Conservation (phyloP, 2,329 filamentous ascomycete genomes). For the Epichloe coenophiala region DNA sequence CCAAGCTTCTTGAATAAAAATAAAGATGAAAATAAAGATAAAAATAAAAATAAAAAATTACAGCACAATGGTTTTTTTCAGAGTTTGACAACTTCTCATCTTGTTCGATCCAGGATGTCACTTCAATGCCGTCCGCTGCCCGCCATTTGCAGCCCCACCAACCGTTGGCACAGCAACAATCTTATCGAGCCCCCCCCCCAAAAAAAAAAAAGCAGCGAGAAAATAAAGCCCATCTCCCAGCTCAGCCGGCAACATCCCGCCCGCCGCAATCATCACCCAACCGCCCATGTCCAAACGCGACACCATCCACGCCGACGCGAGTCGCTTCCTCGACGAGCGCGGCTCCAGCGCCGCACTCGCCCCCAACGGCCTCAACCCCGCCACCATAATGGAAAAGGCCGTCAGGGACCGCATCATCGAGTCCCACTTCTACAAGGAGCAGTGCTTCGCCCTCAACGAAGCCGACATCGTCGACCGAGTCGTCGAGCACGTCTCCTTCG, state of each 20-base stretch:
- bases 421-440: slow-evolving; percentile 96
- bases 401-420: slow-evolving; percentile 92
- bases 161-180: slow-evolving; percentile 30
- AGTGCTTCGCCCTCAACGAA: slow-evolving; percentile 90
- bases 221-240: background rate
- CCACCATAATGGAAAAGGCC: slow-evolving; percentile 90
- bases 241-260: background rate
- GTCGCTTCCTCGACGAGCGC: slow-evolving; percentile 79
- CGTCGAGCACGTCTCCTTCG: slow-evolving; percentile 63
- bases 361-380: slow-evolving; percentile 79
- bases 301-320: slow-evolving; percentile 65
- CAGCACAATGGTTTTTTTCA: background rate
- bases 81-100: background rate
- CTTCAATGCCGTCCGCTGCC: slow-evolving; percentile 5
- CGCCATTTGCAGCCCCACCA: slow-evolving; percentile 1
- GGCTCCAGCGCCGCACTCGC: slow-evolving; percentile 65
- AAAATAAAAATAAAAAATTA: too few species aligned
- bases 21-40: too few species aligned
- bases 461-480: slow-evolving; percentile 77
- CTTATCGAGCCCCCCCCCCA: slow-evolving; percentile 19
- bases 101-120: slow-evolving; percentile 1
- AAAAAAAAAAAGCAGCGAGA: background rate
- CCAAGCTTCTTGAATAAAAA: too few species aligned
- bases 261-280: slow-evolving; percentile 1
- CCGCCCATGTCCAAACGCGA: slow-evolving; percentile 24